Conservation (phyloP, 768 basidiomycete genomes). For the Amanita subjunquillea region DNA sequence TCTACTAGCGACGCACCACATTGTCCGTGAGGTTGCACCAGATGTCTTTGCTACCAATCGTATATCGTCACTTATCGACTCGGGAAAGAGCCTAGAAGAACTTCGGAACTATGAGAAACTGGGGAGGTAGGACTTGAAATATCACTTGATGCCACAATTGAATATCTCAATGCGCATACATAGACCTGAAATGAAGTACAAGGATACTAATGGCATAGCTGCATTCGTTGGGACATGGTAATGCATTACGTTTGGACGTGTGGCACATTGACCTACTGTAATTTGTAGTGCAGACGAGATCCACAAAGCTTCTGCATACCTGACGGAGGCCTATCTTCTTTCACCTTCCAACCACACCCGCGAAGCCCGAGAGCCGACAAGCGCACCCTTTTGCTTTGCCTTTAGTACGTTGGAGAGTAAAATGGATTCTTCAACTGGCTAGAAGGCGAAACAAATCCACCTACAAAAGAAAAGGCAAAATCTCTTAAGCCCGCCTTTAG, state of each 20-base stretch:
- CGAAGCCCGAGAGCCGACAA: slow-evolving; percentile 33
- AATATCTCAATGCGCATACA: neutral
- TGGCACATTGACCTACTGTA: neutral
- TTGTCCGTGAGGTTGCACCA: slow-evolving; percentile 57
- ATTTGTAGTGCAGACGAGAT: slow-evolving; percentile 58
- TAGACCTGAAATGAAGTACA: slow-evolving; percentile 58
- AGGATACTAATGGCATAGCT: slow-evolving; percentile 51
- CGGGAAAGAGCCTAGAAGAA: slow-evolving; percentile 44
- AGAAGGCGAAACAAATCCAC: slow-evolving; percentile 34
- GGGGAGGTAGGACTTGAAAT: slow-evolving; percentile 27
- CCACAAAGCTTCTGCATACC: slow-evolving; percentile 64
- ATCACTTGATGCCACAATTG: neutral
- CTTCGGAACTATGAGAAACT: slow-evolving; percentile 26
- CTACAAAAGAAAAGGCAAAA: neutral
- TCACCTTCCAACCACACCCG: slow-evolving; percentile 21
- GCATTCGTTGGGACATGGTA: slow-evolving; percentile 66
- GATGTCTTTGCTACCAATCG: slow-evolving; percentile 68
- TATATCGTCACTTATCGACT: slow-evolving; percentile 58
- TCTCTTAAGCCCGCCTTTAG: neutral
- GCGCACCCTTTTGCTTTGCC: slow-evolving; percentile 65
- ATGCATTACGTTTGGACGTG: slow-evolving; percentile 11
- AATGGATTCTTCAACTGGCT: slow-evolving; percentile 66
- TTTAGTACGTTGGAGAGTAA: slow-evolving; percentile 31
- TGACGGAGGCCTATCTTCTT: slow-evolving; percentile 56
- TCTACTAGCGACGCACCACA: slow-evolving; percentile 70